Percentiles rank a stretch among this genome's conserved stretches.
phyloP scores from a whole-genome alignment of 2,329 filamentous ascomycete species.

The Lithohypha guttulata region DNA sequence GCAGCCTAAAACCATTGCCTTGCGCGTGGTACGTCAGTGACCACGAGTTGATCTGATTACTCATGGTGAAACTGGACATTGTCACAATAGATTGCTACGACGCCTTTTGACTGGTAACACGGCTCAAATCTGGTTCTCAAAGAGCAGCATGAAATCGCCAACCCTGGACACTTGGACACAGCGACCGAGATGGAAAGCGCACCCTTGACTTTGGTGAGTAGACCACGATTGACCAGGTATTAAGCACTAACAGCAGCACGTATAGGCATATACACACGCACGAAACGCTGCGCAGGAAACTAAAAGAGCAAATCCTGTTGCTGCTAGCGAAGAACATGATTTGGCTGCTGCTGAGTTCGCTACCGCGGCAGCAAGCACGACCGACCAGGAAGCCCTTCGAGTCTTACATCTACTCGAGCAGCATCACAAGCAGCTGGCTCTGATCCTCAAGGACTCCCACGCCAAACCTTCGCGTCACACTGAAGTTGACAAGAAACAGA shows the following conservation, averaged over 20 bases:
- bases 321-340: slow-evolving; percentile 79
- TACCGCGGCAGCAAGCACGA: slow-evolving; percentile 62
- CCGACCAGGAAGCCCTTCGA: slow-evolving; percentile 63
- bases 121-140: no score
- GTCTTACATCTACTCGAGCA: slow-evolving; percentile 76
- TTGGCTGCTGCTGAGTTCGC: slow-evolving; percentile 82
- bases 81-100: not conserved
- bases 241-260: slow-evolving; percentile 16
- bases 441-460: slow-evolving; percentile 63
- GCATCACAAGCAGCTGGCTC: slow-evolving; percentile 74
- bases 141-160: not conserved
- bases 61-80: no score
- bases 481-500: not conserved
- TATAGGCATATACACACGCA: slow-evolving; percentile 76
- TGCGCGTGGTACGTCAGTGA: no score
- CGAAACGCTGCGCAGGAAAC: slow-evolving; percentile 69
- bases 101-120: no score
- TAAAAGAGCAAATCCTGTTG: slow-evolving; percentile 56
- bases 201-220: slow-evolving; percentile 52
- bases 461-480: slow-evolving; percentile 33
- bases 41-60: no score
- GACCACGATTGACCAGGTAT: slow-evolving; percentile 9
- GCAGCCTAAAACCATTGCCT: no score
- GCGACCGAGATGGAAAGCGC: slow-evolving; percentile 53
- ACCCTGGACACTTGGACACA: not conserved